Base-by-base conservation (phyloP, 768 basidiomycete genomes). In the Termitomyces sp. region DNA sequence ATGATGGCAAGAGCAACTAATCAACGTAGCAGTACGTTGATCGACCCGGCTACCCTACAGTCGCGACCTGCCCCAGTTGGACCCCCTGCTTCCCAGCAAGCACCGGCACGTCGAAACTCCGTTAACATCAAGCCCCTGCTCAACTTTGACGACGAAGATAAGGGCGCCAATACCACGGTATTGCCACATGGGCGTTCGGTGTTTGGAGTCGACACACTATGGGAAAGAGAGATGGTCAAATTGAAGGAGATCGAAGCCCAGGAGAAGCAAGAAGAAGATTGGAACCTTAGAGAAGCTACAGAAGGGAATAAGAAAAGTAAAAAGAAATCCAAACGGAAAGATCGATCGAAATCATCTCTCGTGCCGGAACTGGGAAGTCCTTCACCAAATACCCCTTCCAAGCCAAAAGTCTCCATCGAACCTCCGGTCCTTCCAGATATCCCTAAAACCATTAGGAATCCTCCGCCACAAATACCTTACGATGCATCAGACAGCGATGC, bases 121-220 rank as follows among this genome's bases (percentile, higher is more conserved):
- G 63, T 71, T 0, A 78, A 78, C 52, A 72, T 77, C n/a, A 83
- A 82, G 64, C 86, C 88, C n/a, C 72, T 92, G 26, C 74, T 90
- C 16, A 81, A 81, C 60, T 83, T 88, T 62, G 83, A 85, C 28
- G 80, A 82, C 24, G 81, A 80, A 22, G 72, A 75, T 20, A 75
- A 75, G 44, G 64, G 59, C 50, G 71, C 60, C 51, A 65, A 50
- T 66, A 68, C 56, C 61, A 60, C 57, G 44, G 57, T 62, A 50
- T 66, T 73, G 65, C 56, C 77, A 0, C 77, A 73, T 43, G 81
- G 80, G 40, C 83, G 81, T 57, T 94, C 93, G n/a, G 92, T 95
- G 10, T 97, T 96, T 65, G 94, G 94, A 2, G 88, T 91, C 1
- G 94, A 97, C 69, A 89, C 88, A n/a, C 65, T 96, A 10, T 96